Percentiles rank a stretch among this genome's conserved stretches.
phyloP scores from a whole-genome alignment of 192 early-diverging fungal genomes.

The Backusella mclennaniae region DNA sequence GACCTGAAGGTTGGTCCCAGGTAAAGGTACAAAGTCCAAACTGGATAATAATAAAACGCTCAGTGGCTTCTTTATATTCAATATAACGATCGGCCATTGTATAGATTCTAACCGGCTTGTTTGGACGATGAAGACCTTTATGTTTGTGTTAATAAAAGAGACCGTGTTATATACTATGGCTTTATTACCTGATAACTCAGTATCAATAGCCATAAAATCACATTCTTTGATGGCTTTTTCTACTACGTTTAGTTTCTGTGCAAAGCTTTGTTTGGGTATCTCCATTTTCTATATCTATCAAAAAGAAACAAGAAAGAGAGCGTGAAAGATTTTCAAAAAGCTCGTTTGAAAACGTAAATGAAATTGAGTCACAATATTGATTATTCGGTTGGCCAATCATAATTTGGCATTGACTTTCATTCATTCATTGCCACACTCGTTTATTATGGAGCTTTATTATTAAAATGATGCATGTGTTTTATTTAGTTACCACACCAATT shows the following conservation, averaged over 20 bases:
- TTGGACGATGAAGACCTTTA: constrained; percentile 25
- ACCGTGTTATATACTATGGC: background rate
- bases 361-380: background rate
- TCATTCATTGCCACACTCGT: no score
- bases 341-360: background rate
- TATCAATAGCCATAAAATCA: constrained; percentile 64
- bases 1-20: constrained; percentile 43
- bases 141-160: background rate
- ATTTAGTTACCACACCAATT: no score
- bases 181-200: constrained; percentile 57
- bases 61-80: constrained; percentile 41
- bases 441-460: no score
- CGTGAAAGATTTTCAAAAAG: background rate
- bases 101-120: constrained; percentile 28
- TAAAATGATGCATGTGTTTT: no score
- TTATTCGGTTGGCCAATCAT: background rate
- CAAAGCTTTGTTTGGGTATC: constrained; percentile 48
- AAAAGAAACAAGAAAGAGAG: background rate
- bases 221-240: constrained; percentile 48
- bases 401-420: no score
- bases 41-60: constrained; percentile 54
- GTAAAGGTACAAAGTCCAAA: constrained; percentile 62
- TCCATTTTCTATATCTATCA: constrained; percentile 44
- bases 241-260: constrained; percentile 40
- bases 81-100: constrained; percentile 49